Conservation (phyloP, 129 eudicot genomes). For the Dittrichia graveolens region DNA sequence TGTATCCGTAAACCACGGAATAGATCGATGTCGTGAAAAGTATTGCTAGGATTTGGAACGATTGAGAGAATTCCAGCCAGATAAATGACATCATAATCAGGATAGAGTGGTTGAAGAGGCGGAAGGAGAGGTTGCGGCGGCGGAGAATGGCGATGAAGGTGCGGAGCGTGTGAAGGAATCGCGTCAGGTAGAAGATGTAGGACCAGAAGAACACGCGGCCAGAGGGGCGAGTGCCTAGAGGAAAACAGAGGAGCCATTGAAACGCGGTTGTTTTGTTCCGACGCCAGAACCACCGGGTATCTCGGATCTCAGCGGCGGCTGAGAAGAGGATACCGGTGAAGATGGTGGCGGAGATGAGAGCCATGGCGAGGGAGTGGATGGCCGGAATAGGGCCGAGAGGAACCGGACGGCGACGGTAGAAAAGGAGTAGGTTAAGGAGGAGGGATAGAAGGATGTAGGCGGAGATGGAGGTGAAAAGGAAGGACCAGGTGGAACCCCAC, state of each 20-base stretch:
- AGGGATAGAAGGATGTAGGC: conserved; percentile 25
- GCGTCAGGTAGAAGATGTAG: conserved; percentile 66
- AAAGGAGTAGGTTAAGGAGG: conserved; percentile 27
- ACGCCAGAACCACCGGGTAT: conserved; percentile 84
- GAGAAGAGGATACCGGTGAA: conserved; percentile 68
- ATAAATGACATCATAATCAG: conserved; percentile 54
- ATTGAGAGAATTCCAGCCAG: conserved; percentile 87
- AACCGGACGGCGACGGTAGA: conserved; percentile 23
- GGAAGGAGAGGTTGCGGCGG: conserved; percentile 52
- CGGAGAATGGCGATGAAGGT: conserved; percentile 46
- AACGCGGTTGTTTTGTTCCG: conserved; percentile 56
- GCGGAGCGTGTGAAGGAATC: conserved; percentile 67
- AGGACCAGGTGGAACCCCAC: conserved; percentile 45
- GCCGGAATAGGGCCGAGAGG: conserved; percentile 40
- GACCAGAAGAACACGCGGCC: conserved; percentile 96
- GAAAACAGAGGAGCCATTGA: conserved; percentile 85
- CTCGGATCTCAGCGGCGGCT: conserved; percentile 82
- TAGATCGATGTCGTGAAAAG: conserved; percentile 52
- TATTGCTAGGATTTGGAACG: conserved; percentile 71
- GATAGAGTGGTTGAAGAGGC: conserved; percentile 58
- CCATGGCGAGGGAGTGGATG: conserved; percentile 31
- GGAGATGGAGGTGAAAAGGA: conserved; percentile 40
- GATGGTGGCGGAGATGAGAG: conserved; percentile 59
- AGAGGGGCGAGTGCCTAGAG: conserved; percentile 80
- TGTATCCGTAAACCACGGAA: conserved; percentile 45